Base-by-base conservation (phyloP, 306 rosid species). In the Elaeagnus macrophylla region DNA sequence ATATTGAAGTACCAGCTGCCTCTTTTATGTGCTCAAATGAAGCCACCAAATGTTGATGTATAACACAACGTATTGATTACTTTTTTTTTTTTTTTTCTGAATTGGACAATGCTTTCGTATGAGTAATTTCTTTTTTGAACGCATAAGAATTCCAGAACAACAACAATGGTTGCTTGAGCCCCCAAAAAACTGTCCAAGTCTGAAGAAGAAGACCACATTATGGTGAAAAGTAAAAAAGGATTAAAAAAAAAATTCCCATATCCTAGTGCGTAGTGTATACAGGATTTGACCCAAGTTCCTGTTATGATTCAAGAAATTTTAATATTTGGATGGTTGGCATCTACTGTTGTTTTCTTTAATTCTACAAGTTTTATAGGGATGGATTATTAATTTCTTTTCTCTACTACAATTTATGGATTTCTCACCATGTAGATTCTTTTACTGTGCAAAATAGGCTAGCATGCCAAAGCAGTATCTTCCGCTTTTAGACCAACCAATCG, bases 401-500 rank as follows among this genome's bases (percentile, higher is more conserved):
- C 10, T 45, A 37, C 32, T 37, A 4, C 7, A 3, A 49, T 46
- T 58, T 65, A 39, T 55, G 42, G 11, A 51, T 55, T 40, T 57
- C 58, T 39, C 43, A 58, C 51, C 38, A 7, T 16, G 53, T 43
- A 57, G 41, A 37, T 65, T 36, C 1, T 54, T 41, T 19, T 70
- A 60, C 68, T 50, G 64, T 38, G 73, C 55, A 49, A 43, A 68
- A 44, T 65, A 90, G 97, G 95, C 86, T 69, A 76, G 14, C 86
- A 80, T 84, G 94, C 97, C 94, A 15, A 91, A 86, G 84, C 97
- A 91, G 77, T 91, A 91, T 75, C 89, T 91, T 74, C 97, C 94
- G n/a, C 91, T 91, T 20, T 60, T 91, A 19, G 81, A 86, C 61
- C 95, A 83, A 76, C 95, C 99, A 8, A 84, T 87, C 71, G 95